Evolutionary conservation across 768 basidiomycete genomes (phyloP).

Genomic region (Amanita phalloides): DNA sequence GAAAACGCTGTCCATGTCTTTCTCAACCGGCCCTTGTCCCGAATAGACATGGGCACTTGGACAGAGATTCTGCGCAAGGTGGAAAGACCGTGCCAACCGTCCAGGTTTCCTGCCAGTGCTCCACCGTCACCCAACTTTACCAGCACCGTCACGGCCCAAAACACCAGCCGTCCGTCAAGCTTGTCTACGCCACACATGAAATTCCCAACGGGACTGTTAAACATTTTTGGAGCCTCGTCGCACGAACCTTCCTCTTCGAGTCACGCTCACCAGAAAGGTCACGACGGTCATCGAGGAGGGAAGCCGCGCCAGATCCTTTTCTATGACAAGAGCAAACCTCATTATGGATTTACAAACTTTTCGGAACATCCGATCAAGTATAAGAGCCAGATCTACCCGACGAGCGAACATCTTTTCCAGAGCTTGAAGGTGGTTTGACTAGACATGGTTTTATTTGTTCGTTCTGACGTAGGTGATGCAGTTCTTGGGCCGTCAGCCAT

Average conservation of each 20-base stretch:
- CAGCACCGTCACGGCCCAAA: neutral
- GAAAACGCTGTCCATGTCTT: conserved; percentile 4
- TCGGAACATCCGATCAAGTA: conserved; percentile 30
- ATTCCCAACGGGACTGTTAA: conserved; percentile 1
- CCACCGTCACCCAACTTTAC: conserved; percentile 1
- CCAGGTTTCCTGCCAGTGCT: neutral
- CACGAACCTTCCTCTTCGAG: neutral
- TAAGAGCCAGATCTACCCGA: conserved; percentile 33
- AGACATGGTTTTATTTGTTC: neutral
- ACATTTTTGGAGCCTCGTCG: neutral
- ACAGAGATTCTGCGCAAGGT: conserved; percentile 1
- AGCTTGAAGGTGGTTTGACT: conserved; percentile 27
- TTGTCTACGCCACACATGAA: neutral
- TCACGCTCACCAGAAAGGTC: neutral
- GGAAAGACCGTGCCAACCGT: conserved; percentile 1
- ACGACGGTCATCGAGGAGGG: neutral
- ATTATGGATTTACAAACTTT: conserved; percentile 33
- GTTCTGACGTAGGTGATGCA: conserved; percentile 8
- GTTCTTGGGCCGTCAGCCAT: conserved; percentile 29
- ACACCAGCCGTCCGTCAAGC: neutral
- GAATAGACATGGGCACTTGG: conserved; percentile 3
- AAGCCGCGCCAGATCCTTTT: conserved; percentile 12
- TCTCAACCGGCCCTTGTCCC: conserved; percentile 5
- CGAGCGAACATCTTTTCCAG: conserved; percentile 44
- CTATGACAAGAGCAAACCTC: conserved; percentile 24